Conservation (phyloP, 148 eudicot species). For the Drosera capensis region DNA sequence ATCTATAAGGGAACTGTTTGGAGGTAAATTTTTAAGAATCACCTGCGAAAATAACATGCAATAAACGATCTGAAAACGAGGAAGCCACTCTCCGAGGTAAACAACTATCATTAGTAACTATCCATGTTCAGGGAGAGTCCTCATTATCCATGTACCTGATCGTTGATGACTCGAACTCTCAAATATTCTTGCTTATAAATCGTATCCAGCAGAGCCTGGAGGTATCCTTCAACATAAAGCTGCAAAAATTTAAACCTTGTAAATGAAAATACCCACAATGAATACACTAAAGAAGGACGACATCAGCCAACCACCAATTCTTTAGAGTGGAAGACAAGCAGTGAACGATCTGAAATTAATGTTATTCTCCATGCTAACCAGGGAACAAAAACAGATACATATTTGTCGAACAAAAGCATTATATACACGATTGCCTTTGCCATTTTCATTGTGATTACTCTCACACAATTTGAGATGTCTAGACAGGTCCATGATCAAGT, state of each 20-base stretch:
- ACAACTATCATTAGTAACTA: not conserved
- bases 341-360: no score
- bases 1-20: constrained; percentile 76
- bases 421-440: no score
- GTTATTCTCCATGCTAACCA: no score
- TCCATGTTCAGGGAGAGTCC: not conserved
- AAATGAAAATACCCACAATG: not conserved
- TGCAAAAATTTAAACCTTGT: constrained; percentile 20
- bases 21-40: constrained; percentile 80
- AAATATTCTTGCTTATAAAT: constrained; percentile 88
- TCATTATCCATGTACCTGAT: constrained; percentile 42
- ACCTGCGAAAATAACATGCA: constrained; percentile 33
- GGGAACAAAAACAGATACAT: no score
- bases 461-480: not conserved
- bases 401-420: no score
- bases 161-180: constrained; percentile 81
- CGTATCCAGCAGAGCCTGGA: constrained; percentile 96
- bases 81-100: not conserved
- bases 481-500: not conserved
- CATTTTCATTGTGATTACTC: no score
- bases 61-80: not conserved
- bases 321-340: not conserved
- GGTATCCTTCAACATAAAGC: constrained; percentile 93
- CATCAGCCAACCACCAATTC: not conserved
- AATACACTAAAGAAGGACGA: not conserved